Conservation (phyloP, 2,329 filamentous ascomycete genomes). For the Trichophyton schoenleinii region DNA sequence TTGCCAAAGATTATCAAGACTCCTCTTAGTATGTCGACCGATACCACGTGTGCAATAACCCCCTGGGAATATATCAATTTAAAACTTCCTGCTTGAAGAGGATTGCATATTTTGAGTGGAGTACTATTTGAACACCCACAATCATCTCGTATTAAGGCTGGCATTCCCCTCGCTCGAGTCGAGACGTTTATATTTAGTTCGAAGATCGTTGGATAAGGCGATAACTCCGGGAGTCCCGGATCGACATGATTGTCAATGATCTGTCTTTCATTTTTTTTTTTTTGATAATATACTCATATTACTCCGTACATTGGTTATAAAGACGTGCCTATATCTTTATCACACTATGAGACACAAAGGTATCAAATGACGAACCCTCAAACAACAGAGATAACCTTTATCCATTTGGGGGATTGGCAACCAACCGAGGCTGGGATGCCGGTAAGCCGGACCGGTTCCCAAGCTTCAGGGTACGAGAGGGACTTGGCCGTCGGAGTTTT, state of each 20-base stretch:
- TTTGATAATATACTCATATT: too few species aligned
- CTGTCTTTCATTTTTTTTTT: background rate
- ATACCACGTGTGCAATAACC: background rate
- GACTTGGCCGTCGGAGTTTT: background rate
- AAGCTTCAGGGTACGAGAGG: background rate
- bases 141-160: background rate
- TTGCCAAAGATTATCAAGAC: background rate
- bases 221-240: background rate
- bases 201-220: background rate
- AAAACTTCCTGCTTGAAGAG: background rate
- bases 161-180: background rate
- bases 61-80: background rate
- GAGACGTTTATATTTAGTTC: background rate
- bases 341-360: too few species aligned
- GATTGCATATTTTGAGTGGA: background rate
- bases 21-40: background rate
- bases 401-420: background rate
- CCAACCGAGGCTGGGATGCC: background rate
- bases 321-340: too few species aligned
- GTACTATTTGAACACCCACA: background rate
- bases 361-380: too few species aligned
- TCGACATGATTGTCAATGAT: background rate
- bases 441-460: background rate
- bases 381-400: too few species aligned
- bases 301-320: too few species aligned